Evolutionary conservation across 108 stramenopile species (phyloP).

Genomic region (Fistulifera pelliculosa): DNA sequence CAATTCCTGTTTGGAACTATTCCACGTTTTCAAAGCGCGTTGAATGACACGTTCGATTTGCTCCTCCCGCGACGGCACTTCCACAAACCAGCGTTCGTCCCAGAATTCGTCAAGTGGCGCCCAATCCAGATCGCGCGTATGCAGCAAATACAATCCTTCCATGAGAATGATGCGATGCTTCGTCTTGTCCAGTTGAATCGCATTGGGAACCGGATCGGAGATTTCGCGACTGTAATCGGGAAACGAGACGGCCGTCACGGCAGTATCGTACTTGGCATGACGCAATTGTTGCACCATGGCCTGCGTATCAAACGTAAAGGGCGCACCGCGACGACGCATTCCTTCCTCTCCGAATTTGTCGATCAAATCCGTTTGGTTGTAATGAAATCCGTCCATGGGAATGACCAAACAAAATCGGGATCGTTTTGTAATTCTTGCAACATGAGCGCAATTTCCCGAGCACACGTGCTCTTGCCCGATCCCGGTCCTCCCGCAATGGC

Average conservation of each 20-base stretch:
- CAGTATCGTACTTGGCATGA: not conserved
- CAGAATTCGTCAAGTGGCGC: no score
- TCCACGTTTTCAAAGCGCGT: no score
- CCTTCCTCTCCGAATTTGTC: conserved; percentile 5
- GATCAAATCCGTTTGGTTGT: no score
- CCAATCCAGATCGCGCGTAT: no score
- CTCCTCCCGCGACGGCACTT: no score
- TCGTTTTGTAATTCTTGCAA: no score
- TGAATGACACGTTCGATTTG: no score
- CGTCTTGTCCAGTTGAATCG: conserved; percentile 14
- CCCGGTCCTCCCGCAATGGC: conserved; percentile 27
- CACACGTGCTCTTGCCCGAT: conserved; percentile 15
- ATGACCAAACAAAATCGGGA: no score
- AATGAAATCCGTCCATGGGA: no score
- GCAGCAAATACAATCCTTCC: conserved; percentile 34
- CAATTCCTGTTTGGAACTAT: no score
- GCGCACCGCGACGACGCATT: conserved; percentile 4
- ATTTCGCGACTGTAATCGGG: conserved; percentile 32
- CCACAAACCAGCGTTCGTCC: no score
- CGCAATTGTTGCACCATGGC: not conserved
- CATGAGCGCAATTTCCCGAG: no score
- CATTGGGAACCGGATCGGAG: conserved; percentile 25
- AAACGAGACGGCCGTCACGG: conserved; percentile 4
- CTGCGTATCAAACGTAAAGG: conserved; percentile 3
- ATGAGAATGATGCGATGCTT: conserved; percentile 22